Base-by-base conservation (phyloP, 495 filamentous ascomycete species). In the Tetracladium marchalianum region DNA sequence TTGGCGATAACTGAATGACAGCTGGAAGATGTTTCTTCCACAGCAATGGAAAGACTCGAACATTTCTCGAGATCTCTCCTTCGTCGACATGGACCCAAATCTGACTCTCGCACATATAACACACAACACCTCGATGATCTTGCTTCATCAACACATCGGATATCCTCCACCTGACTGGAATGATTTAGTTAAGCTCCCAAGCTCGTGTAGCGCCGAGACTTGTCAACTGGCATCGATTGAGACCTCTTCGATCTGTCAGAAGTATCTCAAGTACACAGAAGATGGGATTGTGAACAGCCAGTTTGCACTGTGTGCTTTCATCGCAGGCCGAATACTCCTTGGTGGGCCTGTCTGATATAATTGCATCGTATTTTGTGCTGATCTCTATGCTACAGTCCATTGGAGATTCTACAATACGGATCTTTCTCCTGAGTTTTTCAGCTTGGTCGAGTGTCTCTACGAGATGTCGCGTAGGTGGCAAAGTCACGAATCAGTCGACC, bases 81-180 rank as follows among this genome's bases (percentile, higher is more conserved):
- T 59, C 8, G 51, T 63, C 11, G 52, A 57, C 4, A 67, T 70
- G 64, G 67, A 70, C 50, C 67, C 67, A 0, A 70, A 70, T 40
- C 56, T 68, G 1, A 68, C 66, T 0, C 51, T 71, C 10, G 68
- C 68, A 0, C 65, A 70, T 43, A 56, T 71, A 34, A 71, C 66
- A 0, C 69, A 72, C 35, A 72, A 72, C 34, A 62, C 69, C 12
- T 61, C 68, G 2, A 63, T 67, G 52, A 66, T 72, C 18, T 51
- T 70, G 0, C 50, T 72, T 0, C 69, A 72, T 34, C 69, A 72
- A 38, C 50, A 52, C 1, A 70, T 72, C 35, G 67, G 66, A 1
- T 72, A 66, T 35, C 66, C 66, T 5, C 51, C 60, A 0, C 31
- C 53, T 6, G 58, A 62, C 11, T 70, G 65, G 67, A 40, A 44